Evolutionary conservation across 108 stramenopile species (phyloP), one percentile per base, ranked within the genome.

Genomic region (Discostella pseudostelligera): DNA sequence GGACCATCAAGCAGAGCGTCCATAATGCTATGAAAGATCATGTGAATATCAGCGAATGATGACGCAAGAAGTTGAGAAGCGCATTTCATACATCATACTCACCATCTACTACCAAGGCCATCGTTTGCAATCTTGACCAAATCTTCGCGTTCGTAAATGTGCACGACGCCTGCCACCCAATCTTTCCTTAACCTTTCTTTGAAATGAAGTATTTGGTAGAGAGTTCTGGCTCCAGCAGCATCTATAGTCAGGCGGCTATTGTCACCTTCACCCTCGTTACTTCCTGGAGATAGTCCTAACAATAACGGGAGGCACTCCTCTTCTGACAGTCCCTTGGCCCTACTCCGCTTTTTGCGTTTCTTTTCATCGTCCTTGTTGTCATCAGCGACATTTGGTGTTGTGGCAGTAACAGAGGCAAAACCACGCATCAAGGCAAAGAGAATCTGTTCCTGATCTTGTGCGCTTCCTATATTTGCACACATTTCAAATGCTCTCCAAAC

Each of bases 71-170:
- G n/a, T 24, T 26, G 26, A 51, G 3, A 28, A 36, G 25, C 1
- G 39, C 19, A 25, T 19, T 22, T 39, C n/a, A 25, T 57, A 22
- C 17, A 17, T 39, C 39, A 16, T 35, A 39, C 77, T 22, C 67
- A 78, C 77, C 92, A 93, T 43, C 83, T 56, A 65, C 92, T 93
- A 40, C 84, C 92, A 21, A 90, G 79, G 0, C 92, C 89, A 79
- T 93, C 89, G 53, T 85, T 82, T 12, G 83, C 78, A 49, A 93
- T 74, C 48, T 49, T 64, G 22, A 73, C 83, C 24, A 90, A 49
- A 17, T 86, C 85, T 45, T 67, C 78, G 36, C 42, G 40, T 10
- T 71, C 74, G 45, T 84, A 58, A n/a, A 64, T 65, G 5, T 56
- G 43, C 7, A 82, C 46, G 39, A 88, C 73, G 19, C 87, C 87